Conservation (phyloP, 2,329 filamentous ascomycete genomes). For the Fusarium sp. region DNA sequence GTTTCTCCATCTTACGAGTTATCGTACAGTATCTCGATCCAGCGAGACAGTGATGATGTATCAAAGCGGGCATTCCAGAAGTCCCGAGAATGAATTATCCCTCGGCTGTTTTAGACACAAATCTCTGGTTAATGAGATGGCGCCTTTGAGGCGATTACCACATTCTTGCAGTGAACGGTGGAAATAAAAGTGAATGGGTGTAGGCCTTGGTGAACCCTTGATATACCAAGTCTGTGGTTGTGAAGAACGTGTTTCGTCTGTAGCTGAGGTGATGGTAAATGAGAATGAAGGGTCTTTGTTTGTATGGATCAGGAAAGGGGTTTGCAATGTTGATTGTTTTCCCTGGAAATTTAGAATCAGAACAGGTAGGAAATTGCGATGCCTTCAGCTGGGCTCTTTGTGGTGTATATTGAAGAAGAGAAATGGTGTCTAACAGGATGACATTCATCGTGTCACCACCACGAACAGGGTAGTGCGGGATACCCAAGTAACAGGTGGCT, state of each 20-base stretch:
- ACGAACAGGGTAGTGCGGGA: not conserved
- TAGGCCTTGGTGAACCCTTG: not conserved
- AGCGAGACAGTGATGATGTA: not conserved
- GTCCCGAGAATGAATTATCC: not conserved
- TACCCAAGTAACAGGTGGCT: not conserved
- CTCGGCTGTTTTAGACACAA: conserved; percentile 18
- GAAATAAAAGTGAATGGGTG: conserved; percentile 28
- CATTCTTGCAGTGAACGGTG: conserved; percentile 31
- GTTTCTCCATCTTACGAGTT: conserved; percentile 27
- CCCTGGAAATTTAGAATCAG: too few relatives aligned
- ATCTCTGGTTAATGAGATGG: conserved; percentile 26
- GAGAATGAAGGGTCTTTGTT: conserved; percentile 11
- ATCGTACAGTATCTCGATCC: conserved; percentile 11
- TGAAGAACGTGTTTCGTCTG: not conserved
- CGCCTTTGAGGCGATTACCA: not conserved
- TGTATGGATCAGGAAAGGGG: not conserved
- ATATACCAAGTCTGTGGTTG: not conserved
- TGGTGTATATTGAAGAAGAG: too few relatives aligned
- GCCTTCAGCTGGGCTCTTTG: not conserved
- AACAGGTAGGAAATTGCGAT: not conserved
- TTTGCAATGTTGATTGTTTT: not conserved
- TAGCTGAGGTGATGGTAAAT: conserved; percentile 26
- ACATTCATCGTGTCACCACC: not conserved
- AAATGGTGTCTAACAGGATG: not conserved
- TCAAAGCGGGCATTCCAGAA: conserved; percentile 19